Evolutionary conservation across 441 rosid genomes (phyloP).

Genomic region (Gossypium armourianum): DNA sequence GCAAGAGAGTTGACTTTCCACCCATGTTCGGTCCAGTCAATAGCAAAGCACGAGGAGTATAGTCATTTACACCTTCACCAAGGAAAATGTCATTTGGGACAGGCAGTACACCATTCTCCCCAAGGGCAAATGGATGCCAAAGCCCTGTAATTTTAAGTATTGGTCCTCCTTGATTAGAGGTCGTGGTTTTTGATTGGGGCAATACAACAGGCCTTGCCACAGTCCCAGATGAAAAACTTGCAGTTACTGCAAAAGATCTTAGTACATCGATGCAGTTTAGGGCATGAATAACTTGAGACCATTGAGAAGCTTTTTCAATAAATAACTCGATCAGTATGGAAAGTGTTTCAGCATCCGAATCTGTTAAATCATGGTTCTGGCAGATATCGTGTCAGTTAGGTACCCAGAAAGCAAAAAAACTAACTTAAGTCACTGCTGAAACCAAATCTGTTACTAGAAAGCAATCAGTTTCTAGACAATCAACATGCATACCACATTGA

Average conservation of each 20-base stretch:
- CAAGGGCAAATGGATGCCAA: conserved; percentile 89
- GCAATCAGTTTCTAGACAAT: not conserved
- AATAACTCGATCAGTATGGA: conserved; percentile 64
- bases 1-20: conserved; percentile 89
- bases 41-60: conserved; percentile 48
- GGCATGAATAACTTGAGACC: conserved; percentile 67
- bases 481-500: not conserved
- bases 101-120: conserved; percentile 53
- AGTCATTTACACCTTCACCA: conserved; percentile 44
- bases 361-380: conserved; percentile 68
- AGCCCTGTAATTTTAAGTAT: conserved; percentile 59
- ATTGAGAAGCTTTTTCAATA: conserved; percentile 57
- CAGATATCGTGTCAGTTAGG: conserved; percentile 20
- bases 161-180: conserved; percentile 40
- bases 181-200: conserved; percentile 32
- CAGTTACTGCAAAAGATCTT: conserved; percentile 59
- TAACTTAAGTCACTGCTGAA: not conserved
- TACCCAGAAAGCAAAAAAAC: not conserved
- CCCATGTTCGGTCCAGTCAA: conserved; percentile 99
- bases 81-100: conserved; percentile 74
- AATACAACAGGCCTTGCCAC: conserved; percentile 60
- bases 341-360: conserved; percentile 70
- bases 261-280: conserved; percentile 66
- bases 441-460: not conserved
- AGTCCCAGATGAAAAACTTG: conserved; percentile 50